Base-by-base conservation (phyloP, 352 stramenopile species). In the Thalassiosira oceanica region DNA sequence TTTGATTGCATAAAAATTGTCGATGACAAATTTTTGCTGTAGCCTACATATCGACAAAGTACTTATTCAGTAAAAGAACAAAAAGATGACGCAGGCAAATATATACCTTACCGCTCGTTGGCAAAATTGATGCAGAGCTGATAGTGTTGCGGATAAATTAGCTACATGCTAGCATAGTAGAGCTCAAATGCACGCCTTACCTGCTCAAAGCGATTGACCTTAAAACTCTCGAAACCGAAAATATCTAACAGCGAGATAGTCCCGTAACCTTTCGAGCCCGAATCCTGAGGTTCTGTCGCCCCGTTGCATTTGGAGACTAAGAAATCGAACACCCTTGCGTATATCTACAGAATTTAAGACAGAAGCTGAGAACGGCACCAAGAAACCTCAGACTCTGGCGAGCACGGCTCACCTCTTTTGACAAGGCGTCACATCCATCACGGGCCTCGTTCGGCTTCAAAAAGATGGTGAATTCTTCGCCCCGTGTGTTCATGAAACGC, bases 201-300 rank as follows among this genome's bases (percentile, higher is more conserved):
- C 24, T 58, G 94, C 73, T 98, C 94, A 82, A 97, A 96, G 18
- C 87, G 93, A 69, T 98, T 98, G 31, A 92, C 80, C 51, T 94
- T 88, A 65, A 98, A 98, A 3, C 92, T 95, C 74, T 98, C 95
- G 66, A 98, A 98, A 13, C 95, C 95, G 78, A 98, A 98, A 71
- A 98, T 98, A 89, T 98, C 95, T 15, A 98, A 77, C 23, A 98
- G 88, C 24, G 94, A 95, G 66, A 98, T 97, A 55, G 96, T 96
- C 23, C 78, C 78, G 61, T 82, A 86, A 18, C 78, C 56, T 58
- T 83, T 78, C 24, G 15, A 11, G 26, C 10, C 39, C 18, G 35
- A 31, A 13, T 18, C 13, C 15, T 41, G 48, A 39, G 42, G 48
- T 20, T 69, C 55, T 23, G 71, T 87, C n/a, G 64, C 68, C 31